Evolutionary conservation across 2,329 filamentous ascomycete genomes (phyloP).

Genomic region (Monosporascus sp.): DNA sequence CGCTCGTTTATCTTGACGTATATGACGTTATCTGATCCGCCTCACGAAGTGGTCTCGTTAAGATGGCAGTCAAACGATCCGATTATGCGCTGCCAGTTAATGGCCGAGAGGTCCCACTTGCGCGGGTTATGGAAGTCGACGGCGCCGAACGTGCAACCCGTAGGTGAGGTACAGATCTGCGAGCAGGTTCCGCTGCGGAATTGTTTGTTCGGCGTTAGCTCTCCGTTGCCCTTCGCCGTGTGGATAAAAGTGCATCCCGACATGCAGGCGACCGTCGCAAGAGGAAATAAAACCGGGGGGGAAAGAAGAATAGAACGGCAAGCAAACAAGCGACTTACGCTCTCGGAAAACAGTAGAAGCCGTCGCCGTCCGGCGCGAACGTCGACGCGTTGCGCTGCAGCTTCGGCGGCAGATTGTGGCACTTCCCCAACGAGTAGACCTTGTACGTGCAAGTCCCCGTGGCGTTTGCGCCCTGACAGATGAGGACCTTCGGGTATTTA

Average conservation of each 20-base stretch:
- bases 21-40: neutral
- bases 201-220: conserved; percentile 1
- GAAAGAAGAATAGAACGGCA: neutral
- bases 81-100: conserved; percentile 38
- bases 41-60: conserved; percentile 18
- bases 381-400: conserved; percentile 39
- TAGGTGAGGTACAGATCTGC: conserved; percentile 42
- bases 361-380: conserved; percentile 45
- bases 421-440: conserved; percentile 37
- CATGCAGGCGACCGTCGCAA: too few relatives aligned
- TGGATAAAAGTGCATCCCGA: too few relatives aligned
- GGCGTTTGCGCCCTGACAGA: conserved; percentile 45
- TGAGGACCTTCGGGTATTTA: conserved; percentile 32
- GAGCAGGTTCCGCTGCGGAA: conserved; percentile 31
- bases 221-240: neutral
- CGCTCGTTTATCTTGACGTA: neutral
- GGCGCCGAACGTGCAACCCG: conserved; percentile 46
- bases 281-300: neutral
- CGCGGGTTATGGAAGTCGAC: conserved; percentile 39
- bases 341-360: conserved; percentile 42
- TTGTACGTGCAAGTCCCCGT: conserved; percentile 41
- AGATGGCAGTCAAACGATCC: conserved; percentile 31
- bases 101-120: conserved; percentile 42
- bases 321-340: conserved; percentile 16
- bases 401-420: conserved; percentile 38